Conservation (phyloP, 345 rosid species). For the thale cress (Arabidopsis thaliana) region DNA sequence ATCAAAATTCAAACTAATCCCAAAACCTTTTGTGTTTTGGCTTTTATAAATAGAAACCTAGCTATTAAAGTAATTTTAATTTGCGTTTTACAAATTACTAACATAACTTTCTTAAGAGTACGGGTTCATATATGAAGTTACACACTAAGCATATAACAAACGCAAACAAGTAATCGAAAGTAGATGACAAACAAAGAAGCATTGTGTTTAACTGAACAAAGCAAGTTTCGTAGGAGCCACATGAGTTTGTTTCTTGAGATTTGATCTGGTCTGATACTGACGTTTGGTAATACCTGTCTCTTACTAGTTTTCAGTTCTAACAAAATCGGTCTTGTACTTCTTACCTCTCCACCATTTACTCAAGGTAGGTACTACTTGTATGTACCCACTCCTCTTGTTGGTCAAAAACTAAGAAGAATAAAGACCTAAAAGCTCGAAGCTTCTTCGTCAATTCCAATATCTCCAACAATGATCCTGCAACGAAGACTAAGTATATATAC, state of each 20-base stretch:
- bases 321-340: constrained; percentile 27
- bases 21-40: too few relatives aligned
- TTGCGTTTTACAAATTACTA: not conserved
- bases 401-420: not conserved
- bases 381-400: constrained; percentile 19
- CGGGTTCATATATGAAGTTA: not conserved
- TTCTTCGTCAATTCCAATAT: constrained; percentile 23
- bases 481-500: not conserved
- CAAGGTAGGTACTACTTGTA: constrained; percentile 7
- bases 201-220: constrained; percentile 1
- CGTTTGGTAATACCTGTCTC: not conserved
- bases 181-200: not conserved
- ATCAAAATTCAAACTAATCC: too few relatives aligned
- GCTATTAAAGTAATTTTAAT: not conserved
- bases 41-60: not conserved
- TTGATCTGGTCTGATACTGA: constrained; percentile 17
- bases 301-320: constrained; percentile 17
- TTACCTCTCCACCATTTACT: constrained; percentile 7
- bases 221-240: constrained; percentile 31
- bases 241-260: constrained; percentile 26
- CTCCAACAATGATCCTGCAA: constrained; percentile 24
- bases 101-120: not conserved
- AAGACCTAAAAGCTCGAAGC: constrained; percentile 5
- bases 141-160: not conserved
- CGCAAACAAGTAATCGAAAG: constrained; percentile 7